Evolutionary conservation across 306 rosid species (phyloP).

Genomic region (Macrotyloma uniflorum): DNA sequence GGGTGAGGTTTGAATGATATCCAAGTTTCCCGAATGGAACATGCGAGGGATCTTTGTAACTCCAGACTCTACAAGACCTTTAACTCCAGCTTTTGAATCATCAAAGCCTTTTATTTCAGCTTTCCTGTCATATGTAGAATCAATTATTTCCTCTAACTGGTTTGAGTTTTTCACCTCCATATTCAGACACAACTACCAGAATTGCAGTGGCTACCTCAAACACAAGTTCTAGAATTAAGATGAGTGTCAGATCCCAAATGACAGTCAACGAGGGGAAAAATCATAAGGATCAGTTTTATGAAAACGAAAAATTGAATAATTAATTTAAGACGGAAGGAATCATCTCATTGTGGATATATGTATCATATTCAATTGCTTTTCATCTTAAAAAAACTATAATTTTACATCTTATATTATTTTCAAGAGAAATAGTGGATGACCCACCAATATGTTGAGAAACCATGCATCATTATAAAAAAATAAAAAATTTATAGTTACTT

Average conservation of each 20-base stretch:
- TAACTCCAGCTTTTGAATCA: slow-evolving; percentile 52
- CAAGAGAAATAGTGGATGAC: no score
- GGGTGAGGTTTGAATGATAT: background rate
- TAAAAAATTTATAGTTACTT: no score
- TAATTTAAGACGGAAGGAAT: no score
- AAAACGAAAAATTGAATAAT: no score
- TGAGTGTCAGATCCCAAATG: background rate
- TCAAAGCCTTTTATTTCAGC: slow-evolving; percentile 52
- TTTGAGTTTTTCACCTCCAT: slow-evolving; percentile 20
- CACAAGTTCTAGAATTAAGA: background rate
- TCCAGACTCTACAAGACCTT: slow-evolving; percentile 51
- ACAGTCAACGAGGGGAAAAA: background rate
- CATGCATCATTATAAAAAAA: no score
- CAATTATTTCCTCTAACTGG: background rate
- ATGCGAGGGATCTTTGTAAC: slow-evolving; percentile 50
- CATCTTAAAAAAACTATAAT: no score
- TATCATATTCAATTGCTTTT: no score
- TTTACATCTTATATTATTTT: no score
- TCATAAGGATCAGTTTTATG: no score
- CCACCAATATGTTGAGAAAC: no score
- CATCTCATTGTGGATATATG: no score
- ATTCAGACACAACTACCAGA: background rate
- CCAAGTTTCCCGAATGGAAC: slow-evolving; percentile 27
- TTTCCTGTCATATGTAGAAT: slow-evolving; percentile 39
- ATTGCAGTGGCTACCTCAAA: background rate